These are phyloP conservation scores for Colletotrichum camelliae DNA, from an alignment of 2,329 filamentous ascomycete species.

Conservation along the genomic window DNA sequence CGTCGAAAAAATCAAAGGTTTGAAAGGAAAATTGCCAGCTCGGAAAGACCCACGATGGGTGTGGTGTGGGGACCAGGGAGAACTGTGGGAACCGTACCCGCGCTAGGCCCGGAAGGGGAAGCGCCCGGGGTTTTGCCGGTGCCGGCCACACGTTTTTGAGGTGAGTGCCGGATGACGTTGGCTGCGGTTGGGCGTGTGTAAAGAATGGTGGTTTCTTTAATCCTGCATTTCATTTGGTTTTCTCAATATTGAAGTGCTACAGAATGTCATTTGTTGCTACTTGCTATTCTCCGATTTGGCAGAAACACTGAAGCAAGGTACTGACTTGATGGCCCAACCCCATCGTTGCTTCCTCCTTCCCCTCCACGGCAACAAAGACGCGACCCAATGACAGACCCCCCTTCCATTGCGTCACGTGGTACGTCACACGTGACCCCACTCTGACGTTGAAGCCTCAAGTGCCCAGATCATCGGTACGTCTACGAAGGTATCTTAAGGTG, in stretches of 20 bases:
- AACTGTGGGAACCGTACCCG: not conserved
- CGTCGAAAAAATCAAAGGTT: constrained; percentile 26
- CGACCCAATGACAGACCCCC: not conserved
- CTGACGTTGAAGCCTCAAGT: not conserved
- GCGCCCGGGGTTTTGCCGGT: constrained; percentile 18
- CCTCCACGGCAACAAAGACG: not conserved
- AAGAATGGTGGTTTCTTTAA: not conserved
- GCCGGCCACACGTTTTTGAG: constrained; percentile 14
- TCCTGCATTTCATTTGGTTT: not conserved
- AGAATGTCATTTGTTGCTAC: not conserved
- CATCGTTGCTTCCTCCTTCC: not conserved
- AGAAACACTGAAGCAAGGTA: not conserved
- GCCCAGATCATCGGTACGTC: not conserved
- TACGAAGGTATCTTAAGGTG: not conserved
- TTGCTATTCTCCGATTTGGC: not conserved
- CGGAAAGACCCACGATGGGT: constrained; percentile 19
- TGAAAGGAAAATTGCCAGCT: constrained; percentile 27
- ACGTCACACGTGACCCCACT: constrained; percentile 9
- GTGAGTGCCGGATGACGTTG: constrained; percentile 18
- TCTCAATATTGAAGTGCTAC: not conserved
- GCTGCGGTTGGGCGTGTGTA: not conserved
- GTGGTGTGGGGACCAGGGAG: constrained; percentile 20
- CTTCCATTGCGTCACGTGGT: constrained; percentile 5
- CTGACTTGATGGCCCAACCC: not conserved
- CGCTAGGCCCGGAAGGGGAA: not conserved